Conservation (phyloP, 192 early-diverging fungal species). For the Coemansia sp. region DNA sequence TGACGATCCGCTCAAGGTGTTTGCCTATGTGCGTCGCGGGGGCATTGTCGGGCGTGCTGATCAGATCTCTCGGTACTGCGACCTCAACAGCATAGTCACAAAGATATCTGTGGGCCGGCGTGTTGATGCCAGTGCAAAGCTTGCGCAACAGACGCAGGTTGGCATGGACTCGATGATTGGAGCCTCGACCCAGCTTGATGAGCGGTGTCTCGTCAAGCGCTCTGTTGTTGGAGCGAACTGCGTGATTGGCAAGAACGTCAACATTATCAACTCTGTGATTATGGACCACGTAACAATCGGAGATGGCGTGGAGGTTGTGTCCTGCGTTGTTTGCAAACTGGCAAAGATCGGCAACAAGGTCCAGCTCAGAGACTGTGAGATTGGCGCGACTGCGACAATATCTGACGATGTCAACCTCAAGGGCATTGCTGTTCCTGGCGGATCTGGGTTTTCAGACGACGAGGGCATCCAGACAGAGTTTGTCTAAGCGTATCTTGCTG, state of each 20-base stretch:
- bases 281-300: conserved; percentile 95
- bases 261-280: conserved; percentile 91
- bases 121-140: conserved; percentile 69
- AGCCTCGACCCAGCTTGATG: conserved; percentile 84
- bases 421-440: conserved; percentile 23
- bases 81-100: conserved; percentile 78
- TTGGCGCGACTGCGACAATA: conserved; percentile 27
- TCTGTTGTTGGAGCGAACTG: conserved; percentile 92
- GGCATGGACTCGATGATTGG: conserved; percentile 90
- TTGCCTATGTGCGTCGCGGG: conserved; percentile 62
- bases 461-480: conserved; percentile 25
- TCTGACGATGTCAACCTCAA: conserved; percentile 20
- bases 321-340: conserved; percentile 81
- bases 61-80: conserved; percentile 78
- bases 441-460: conserved; percentile 24
- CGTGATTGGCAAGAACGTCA: conserved; percentile 94
- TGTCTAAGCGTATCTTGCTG: neutral
- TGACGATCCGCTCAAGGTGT: conserved; percentile 55
- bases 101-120: conserved; percentile 56
- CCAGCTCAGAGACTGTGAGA: conserved; percentile 85
- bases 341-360: conserved; percentile 74
- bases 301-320: conserved; percentile 89
- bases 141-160: conserved; percentile 70
- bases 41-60: conserved; percentile 83
- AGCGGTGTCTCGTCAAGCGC: conserved; percentile 90